phyloP scores from a whole-genome alignment of 257 asterid species.

The Solanum piurae region DNA sequence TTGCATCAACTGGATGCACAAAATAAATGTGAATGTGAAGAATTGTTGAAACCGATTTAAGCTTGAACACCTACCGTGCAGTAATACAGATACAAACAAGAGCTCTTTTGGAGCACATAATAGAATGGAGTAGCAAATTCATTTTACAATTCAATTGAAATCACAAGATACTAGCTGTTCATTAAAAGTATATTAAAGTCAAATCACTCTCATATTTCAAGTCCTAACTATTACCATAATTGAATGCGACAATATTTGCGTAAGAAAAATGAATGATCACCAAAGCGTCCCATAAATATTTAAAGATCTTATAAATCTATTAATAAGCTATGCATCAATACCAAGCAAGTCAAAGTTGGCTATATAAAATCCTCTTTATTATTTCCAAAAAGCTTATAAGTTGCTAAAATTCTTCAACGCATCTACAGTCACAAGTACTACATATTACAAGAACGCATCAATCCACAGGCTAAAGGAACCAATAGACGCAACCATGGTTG shows the following conservation, averaged over 20 bases:
- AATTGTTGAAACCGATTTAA: background rate
- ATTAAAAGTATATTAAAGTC: background rate
- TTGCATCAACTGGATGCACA: slow-evolving; percentile 31
- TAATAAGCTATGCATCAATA: background rate
- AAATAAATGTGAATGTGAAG: background rate
- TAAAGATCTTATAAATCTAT: background rate
- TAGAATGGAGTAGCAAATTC: background rate
- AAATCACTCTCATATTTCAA: background rate
- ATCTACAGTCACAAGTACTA: background rate
- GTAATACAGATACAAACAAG: background rate
- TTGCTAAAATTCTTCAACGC: background rate
- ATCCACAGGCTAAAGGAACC: background rate
- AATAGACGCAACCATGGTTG: background rate
- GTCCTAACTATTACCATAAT: background rate
- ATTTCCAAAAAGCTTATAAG: background rate
- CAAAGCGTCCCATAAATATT: background rate
- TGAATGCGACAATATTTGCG: background rate
- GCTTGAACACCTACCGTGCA: background rate
- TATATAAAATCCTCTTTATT: background rate
- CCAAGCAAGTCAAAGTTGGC: background rate
- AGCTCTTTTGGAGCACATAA: background rate
- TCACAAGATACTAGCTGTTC: background rate
- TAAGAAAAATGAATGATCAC: background rate
- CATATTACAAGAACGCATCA: background rate
- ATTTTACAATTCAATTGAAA: background rate